Conservation (phyloP, 2,329 filamentous ascomycete genomes). For the Acephala macrosclerotiorum region DNA sequence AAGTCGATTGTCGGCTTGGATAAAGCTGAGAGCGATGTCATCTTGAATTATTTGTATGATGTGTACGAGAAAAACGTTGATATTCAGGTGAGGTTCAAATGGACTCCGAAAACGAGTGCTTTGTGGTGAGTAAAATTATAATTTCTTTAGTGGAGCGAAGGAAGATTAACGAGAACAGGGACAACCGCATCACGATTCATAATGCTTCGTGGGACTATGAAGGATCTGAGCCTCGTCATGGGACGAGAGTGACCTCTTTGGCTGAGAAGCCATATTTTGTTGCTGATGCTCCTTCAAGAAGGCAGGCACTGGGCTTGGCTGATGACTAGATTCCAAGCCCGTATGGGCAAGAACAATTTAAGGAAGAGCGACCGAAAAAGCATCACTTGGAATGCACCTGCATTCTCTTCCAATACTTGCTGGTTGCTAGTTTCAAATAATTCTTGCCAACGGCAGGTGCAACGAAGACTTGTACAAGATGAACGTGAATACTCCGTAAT, state of each 20-base stretch:
- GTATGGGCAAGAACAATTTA: too few species aligned
- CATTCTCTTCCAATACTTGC: too few species aligned
- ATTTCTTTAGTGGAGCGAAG: neutral
- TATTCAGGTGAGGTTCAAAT: slow-evolving; percentile 75
- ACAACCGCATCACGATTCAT: slow-evolving; percentile 77
- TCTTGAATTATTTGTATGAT: slow-evolving; percentile 71
- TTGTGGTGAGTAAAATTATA: slow-evolving; percentile 54
- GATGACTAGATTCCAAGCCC: neutral
- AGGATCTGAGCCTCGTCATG: slow-evolving; percentile 70
- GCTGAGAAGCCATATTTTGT: slow-evolving; percentile 77
- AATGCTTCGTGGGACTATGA: slow-evolving; percentile 80
- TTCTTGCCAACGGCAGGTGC: too few species aligned
- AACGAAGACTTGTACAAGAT: too few species aligned
- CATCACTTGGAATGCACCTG: too few species aligned
- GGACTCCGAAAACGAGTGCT: slow-evolving; percentile 71
- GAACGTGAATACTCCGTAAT: too few species aligned
- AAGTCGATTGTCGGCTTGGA: slow-evolving; percentile 73
- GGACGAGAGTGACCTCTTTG: slow-evolving; percentile 73
- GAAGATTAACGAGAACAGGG: slow-evolving; percentile 47
- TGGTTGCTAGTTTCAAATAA: too few species aligned
- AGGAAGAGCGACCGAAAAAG: too few species aligned
- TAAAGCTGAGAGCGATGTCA: slow-evolving; percentile 71
- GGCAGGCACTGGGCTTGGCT: slow-evolving; percentile 68
- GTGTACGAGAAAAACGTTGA: slow-evolving; percentile 73
- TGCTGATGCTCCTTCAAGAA: slow-evolving; percentile 66